phyloP scores from a whole-genome alignment of 805 yeast species.

The Brettanomyces bruxellensis region DNA sequence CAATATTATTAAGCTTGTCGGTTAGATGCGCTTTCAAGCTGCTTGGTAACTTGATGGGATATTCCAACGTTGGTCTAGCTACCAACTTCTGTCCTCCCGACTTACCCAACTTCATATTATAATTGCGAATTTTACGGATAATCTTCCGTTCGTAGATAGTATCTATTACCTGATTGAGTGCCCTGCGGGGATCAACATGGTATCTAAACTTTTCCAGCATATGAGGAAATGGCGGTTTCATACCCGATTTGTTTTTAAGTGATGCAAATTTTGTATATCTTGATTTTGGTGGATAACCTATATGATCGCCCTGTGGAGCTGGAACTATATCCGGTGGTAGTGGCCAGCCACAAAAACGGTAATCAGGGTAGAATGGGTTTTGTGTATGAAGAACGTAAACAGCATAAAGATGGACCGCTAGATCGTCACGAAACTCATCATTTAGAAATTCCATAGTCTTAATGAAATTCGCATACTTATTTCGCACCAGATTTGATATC shows the following conservation, averaged over 20 bases:
- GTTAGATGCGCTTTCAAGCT: conserved; percentile 8
- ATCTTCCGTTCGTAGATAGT: conserved; percentile 5
- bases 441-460: conserved; percentile 22
- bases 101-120: neutral
- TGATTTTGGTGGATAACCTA: neutral
- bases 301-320: conserved; percentile 1
- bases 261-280: neutral
- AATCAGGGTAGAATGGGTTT: conserved; percentile 4
- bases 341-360: conserved; percentile 7
- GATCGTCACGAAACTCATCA: conserved; percentile 41
- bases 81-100: neutral
- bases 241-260: neutral
- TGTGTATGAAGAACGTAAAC: conserved; percentile 32
- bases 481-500: no score
- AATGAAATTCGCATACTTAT: neutral
- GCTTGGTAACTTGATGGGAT: neutral
- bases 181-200: conserved; percentile 1
- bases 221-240: neutral
- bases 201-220: conserved; percentile 8
- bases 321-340: conserved; percentile 1
- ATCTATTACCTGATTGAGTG: conserved; percentile 5
- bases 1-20: conserved; percentile 10
- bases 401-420: conserved; percentile 59
- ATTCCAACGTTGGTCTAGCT: neutral
- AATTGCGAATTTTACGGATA: neutral